Conservation (phyloP, 768 basidiomycete genomes). For the Mrakia gelida region DNA sequence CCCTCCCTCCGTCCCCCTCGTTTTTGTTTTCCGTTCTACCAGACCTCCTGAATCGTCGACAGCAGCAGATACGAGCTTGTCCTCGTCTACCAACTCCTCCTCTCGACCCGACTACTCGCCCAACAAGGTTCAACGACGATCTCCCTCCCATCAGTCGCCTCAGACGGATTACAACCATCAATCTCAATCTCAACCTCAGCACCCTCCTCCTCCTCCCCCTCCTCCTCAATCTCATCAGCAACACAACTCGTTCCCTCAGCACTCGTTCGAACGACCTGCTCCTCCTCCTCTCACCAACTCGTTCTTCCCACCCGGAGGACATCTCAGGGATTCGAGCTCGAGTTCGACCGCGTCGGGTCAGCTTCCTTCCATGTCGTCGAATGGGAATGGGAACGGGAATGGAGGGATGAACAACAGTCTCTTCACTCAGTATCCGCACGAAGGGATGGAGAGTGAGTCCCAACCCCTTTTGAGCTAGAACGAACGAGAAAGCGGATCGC, state of each 20-base stretch:
- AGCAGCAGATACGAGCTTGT: background rate
- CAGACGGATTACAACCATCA: background rate
- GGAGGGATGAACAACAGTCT: background rate
- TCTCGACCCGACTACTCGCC: background rate
- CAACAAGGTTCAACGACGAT: background rate
- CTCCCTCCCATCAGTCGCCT: background rate
- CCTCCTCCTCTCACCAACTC: background rate
- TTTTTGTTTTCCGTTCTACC: background rate
- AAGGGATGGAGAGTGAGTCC: background rate
- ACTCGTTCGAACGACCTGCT: constrained; percentile 1
- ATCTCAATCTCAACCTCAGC: background rate
- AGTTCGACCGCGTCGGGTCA: background rate
- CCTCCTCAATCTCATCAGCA: background rate
- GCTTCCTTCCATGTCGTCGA: background rate
- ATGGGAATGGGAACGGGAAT: background rate
- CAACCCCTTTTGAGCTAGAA: background rate
- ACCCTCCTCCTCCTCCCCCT: background rate
- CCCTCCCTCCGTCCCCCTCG: too few species aligned
- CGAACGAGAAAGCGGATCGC: background rate
- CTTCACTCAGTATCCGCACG: background rate
- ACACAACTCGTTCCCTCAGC: background rate
- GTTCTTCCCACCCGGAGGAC: background rate
- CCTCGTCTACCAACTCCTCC: background rate
- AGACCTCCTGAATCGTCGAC: background rate
- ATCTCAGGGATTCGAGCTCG: too few species aligned